Base-by-base conservation (phyloP, 805 yeast genomes). In the Barnettozyma sp. region DNA sequence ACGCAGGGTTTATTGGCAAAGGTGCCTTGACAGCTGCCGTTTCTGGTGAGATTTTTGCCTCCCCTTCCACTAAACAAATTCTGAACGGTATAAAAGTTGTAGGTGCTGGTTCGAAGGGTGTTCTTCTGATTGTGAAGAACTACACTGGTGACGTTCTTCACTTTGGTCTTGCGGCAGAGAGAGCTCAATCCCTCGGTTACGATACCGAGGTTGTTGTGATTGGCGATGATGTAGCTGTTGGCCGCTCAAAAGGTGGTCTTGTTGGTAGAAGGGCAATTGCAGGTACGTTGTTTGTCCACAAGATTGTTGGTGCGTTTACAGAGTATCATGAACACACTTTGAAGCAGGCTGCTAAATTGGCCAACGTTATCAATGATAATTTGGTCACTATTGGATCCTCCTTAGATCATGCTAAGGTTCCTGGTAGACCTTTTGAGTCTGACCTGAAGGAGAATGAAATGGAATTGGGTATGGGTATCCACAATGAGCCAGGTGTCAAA, bases 231-330 rank as follows among this genome's bases (percentile, higher is more conserved):
- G 95, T 87, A 19, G 86, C 96, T 7, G 96, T 90, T 30, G 95
- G 95, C n/a, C 69, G 81, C 49, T 70, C 78, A 19, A 88, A 87
- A 53, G 90, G 92, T 53, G 87, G 85, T 15, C 73, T 83, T 66
- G 97, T 90, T 33, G 97, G 97, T 14, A 74, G 97, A 62, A 73
- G 97, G 62, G 97, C 95, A 21, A 68, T 88, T 38, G 95, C 97
- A 0, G 97, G 96, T 26, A 87, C 96, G 2, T 76, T 81, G 1
- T 59, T 88, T 12, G 86, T 86, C 21, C 97, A 88, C 62, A 88
- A 88, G 59, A 66, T 80, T 35, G 72, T 82, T 15, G 95, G 97
- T 30, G 90, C 88, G 3, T 79, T 76, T 25, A 66, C 77, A 11
- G 68, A 74, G 17, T 55, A 60, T 33, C 50, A 57, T 29, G 53